Conservation (phyloP, 345 rosid species). For the Cochlearia excelsa region DNA sequence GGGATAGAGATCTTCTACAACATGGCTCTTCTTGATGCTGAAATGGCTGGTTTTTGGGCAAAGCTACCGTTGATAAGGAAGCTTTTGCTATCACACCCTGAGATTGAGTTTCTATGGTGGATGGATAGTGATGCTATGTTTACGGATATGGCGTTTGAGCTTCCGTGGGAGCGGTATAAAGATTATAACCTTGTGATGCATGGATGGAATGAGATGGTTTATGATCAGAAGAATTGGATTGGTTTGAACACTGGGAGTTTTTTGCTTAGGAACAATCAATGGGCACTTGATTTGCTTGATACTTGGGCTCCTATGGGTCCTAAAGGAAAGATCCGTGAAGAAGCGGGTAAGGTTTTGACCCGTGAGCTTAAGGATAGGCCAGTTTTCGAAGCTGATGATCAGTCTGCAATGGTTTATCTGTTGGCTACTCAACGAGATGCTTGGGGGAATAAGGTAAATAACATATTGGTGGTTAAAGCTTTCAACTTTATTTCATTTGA, state of each 20-base stretch:
- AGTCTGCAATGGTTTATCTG: conserved; percentile 69
- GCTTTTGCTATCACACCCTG: conserved; percentile 68
- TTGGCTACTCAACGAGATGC: conserved; percentile 58
- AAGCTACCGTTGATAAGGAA: conserved; percentile 67
- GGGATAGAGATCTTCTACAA: conserved; percentile 69
- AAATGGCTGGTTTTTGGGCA: conserved; percentile 77
- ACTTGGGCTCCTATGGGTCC: conserved; percentile 82
- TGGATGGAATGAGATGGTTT: conserved; percentile 73
- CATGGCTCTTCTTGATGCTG: conserved; percentile 71
- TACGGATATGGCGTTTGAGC: conserved; percentile 76
- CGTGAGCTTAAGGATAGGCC: conserved; percentile 62
- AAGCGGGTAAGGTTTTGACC: conserved; percentile 60
- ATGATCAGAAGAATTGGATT: conserved; percentile 66
- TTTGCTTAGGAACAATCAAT: conserved; percentile 61
- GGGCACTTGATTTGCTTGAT: conserved; percentile 72
- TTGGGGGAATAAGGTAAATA: conserved; percentile 58
- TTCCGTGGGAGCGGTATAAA: conserved; percentile 76
- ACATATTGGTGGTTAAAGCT: neutral
- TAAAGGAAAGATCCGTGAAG: conserved; percentile 65
- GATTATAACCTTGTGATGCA: conserved; percentile 68
- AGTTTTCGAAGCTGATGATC: conserved; percentile 73
- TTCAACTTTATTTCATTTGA: neutral
- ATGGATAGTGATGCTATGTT: conserved; percentile 87
- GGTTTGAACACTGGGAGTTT: conserved; percentile 78
- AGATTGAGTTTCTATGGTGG: conserved; percentile 76